Conservation (phyloP, 805 yeast genomes). For the Ogataea paraovalis region DNA sequence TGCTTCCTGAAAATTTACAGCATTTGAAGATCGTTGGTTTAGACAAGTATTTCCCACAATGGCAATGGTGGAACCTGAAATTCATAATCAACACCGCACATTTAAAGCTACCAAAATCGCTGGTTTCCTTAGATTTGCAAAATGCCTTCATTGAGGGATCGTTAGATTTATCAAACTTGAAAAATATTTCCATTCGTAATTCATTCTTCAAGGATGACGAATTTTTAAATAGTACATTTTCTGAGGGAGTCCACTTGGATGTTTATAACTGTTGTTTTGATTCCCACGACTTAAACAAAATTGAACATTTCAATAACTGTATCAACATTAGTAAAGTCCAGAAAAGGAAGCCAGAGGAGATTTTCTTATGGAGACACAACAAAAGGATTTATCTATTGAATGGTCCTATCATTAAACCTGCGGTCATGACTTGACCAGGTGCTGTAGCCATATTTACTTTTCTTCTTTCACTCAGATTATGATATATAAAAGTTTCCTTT, state of each 20-base stretch:
- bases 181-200: constrained; percentile 1
- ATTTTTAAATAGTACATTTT: constrained; percentile 4
- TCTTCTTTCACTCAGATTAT: neutral
- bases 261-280: constrained; percentile 9
- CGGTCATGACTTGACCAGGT: constrained; percentile 1
- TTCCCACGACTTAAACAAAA: neutral
- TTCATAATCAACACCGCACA: constrained; percentile 7
- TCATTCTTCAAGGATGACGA: constrained; percentile 8
- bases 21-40: constrained; percentile 6
- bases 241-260: neutral
- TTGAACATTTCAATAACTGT: neutral
- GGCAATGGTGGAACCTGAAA: constrained; percentile 15
- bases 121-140: constrained; percentile 3
- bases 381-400: constrained; percentile 8
- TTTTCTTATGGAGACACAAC: constrained; percentile 6
- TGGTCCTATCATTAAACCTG: constrained; percentile 6
- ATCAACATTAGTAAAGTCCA: neutral
- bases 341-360: constrained; percentile 7
- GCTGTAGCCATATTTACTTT: neutral
- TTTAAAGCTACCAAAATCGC: constrained; percentile 3
- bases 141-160: constrained; percentile 8
- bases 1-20: constrained; percentile 6
- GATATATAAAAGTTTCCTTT: no score
- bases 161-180: constrained; percentile 4
- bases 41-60: constrained; percentile 12